These are phyloP conservation scores for Penicillium samsonianum DNA, from an alignment of 495 filamentous ascomycete genomes.

Conservation along the genomic window DNA sequence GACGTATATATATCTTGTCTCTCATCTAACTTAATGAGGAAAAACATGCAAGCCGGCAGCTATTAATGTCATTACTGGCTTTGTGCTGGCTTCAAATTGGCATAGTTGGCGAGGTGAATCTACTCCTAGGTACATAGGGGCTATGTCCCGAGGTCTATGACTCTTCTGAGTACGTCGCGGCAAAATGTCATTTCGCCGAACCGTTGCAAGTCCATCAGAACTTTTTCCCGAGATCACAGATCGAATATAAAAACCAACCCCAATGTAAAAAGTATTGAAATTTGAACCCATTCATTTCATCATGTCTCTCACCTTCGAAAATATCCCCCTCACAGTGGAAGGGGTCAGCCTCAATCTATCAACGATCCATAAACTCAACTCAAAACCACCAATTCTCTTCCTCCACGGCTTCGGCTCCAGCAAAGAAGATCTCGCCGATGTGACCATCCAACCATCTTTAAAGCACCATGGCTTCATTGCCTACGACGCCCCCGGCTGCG, in stretches of 20 bases:
- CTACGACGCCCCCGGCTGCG: slow-evolving; percentile 34
- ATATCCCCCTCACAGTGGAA: slow-evolving; percentile 20
- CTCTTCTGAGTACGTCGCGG: neutral
- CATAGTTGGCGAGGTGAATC: no score
- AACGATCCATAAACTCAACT: slow-evolving; percentile 22
- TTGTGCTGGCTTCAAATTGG: no score
- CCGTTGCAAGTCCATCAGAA: neutral
- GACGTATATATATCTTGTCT: no score
- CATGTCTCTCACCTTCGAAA: slow-evolving; percentile 21
- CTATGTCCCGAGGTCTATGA: no score
- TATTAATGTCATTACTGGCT: no score
- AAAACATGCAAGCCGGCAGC: no score
- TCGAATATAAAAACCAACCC: neutral
- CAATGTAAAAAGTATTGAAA: slow-evolving; percentile 13
- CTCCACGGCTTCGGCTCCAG: slow-evolving; percentile 36
- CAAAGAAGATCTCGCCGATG: slow-evolving; percentile 35
- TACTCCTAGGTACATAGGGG: no score
- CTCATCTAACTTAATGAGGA: no score
- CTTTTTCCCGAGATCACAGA: neutral
- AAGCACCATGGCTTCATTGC: slow-evolving; percentile 27
- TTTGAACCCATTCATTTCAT: neutral
- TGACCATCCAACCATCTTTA: slow-evolving; percentile 21
- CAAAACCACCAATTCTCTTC: slow-evolving; percentile 27
- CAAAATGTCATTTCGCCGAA: neutral
- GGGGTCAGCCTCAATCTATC: slow-evolving; percentile 24